phyloP scores from a whole-genome alignment of 2,329 filamentous ascomycete species.

The Aspergillus sp. region DNA sequence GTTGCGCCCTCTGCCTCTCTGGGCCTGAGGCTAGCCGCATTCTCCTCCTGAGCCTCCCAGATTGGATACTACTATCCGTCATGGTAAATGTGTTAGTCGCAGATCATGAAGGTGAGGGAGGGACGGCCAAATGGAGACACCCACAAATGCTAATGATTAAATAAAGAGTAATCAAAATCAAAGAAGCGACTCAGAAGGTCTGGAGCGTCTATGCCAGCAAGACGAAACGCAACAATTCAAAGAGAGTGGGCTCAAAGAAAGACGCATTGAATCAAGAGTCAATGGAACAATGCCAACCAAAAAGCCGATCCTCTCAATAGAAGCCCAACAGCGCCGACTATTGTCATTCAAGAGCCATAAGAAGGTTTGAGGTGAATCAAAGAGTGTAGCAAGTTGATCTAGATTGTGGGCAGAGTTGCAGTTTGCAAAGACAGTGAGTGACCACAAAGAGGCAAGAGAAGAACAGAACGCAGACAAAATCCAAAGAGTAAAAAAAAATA shows the following conservation, averaged over 20 bases:
- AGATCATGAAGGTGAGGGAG: neutral
- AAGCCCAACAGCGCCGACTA: neutral
- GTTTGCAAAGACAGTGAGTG: neutral
- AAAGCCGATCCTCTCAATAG: neutral
- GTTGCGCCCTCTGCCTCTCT: slow-evolving; percentile 25
- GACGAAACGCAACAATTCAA: slow-evolving; percentile 1
- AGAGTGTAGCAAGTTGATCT: neutral
- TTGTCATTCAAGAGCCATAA: slow-evolving; percentile 9
- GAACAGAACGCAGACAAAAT: neutral
- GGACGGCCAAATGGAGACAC: neutral
- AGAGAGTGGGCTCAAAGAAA: slow-evolving; percentile 6
- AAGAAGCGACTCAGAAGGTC: slow-evolving; percentile 3
- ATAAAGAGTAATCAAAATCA: neutral
- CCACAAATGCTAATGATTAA: neutral
- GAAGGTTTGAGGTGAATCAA: neutral
- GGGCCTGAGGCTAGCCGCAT: slow-evolving; percentile 24
- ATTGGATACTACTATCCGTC: slow-evolving; percentile 5
- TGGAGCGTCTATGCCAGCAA: slow-evolving; percentile 6
- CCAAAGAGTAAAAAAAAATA: neutral
- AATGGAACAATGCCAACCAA: slow-evolving; percentile 12
- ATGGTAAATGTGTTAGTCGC: neutral
- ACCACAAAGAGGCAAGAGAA: slow-evolving; percentile 1
- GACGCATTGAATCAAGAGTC: slow-evolving; percentile 9
- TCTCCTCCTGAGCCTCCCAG: slow-evolving; percentile 19
- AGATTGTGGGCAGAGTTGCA: neutral